Evolutionary conservation across 2,329 filamentous ascomycete genomes (phyloP).

Genomic region (Aspergillus costaricaensis): DNA sequence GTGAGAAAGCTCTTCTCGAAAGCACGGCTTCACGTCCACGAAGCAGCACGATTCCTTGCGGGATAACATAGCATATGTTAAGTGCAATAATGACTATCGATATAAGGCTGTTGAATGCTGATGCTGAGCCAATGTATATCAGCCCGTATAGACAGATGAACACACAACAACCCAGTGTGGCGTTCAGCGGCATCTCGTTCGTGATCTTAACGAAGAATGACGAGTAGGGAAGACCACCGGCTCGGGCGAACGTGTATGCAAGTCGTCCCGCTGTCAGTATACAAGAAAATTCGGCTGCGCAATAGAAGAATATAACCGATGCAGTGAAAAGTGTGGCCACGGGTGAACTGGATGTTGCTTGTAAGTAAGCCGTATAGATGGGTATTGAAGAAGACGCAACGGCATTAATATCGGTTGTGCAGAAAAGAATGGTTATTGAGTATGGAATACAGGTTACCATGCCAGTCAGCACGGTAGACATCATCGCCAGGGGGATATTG

Average conservation of each 20-base stretch:
- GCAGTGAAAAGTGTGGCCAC: slow-evolving; percentile 21
- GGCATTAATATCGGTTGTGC: slow-evolving; percentile 20
- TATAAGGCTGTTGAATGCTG: slow-evolving; percentile 46
- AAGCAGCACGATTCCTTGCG: slow-evolving; percentile 46
- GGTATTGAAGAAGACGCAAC: slow-evolving; percentile 20
- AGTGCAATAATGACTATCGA: slow-evolving; percentile 39
- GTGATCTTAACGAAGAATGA: slow-evolving; percentile 20
- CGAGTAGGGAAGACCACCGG: slow-evolving; percentile 21
- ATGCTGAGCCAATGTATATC: slow-evolving; percentile 33
- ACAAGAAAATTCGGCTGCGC: slow-evolving; percentile 34
- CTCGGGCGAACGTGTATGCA: slow-evolving; percentile 15
- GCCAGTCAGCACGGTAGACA: slow-evolving; percentile 23
- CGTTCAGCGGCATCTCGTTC: slow-evolving; percentile 40
- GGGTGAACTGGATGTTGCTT: slow-evolving; percentile 18
- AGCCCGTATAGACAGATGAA: slow-evolving; percentile 47
- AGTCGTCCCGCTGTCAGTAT: slow-evolving; percentile 17
- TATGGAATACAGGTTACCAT: slow-evolving; percentile 21
- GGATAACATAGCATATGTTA: slow-evolving; percentile 44
- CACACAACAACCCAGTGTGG: slow-evolving; percentile 45
- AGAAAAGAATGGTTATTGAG: slow-evolving; percentile 24
- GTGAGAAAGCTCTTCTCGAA: slow-evolving; percentile 26
- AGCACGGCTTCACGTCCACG: slow-evolving; percentile 35
- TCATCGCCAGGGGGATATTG: slow-evolving; percentile 25
- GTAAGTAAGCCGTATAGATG: slow-evolving; percentile 22
- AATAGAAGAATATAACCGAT: slow-evolving; percentile 38